Evolutionary conservation across 2,329 filamentous ascomycete species (phyloP).

Genomic region (Zymoseptoria tritici): DNA sequence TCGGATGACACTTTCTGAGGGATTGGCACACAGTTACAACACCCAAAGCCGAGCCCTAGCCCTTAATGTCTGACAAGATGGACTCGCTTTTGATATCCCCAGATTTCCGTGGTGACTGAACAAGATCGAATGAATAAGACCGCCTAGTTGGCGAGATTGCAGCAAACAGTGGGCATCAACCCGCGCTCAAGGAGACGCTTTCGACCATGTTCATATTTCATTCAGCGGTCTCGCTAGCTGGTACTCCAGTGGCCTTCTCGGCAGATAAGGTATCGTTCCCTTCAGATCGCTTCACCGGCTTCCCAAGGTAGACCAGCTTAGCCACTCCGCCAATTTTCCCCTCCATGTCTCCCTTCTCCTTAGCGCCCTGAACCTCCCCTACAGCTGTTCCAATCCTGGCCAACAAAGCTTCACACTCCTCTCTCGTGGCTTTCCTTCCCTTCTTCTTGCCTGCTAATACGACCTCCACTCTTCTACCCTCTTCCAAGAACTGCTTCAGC

Average conservation of each 20-base stretch:
- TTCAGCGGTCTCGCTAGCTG: not conserved
- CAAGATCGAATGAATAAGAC: not conserved
- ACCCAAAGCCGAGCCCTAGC: not conserved
- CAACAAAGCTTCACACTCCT: conserved; percentile 56
- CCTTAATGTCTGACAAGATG: not conserved
- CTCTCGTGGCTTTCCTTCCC: conserved; percentile 51
- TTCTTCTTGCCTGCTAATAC: conserved; percentile 60
- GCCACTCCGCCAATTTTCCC: conserved; percentile 41
- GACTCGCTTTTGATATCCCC: not conserved
- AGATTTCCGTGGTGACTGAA: too few relatives aligned
- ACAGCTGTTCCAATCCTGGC: conserved; percentile 41
- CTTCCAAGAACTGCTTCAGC: conserved; percentile 60
- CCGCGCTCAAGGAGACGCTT: not conserved
- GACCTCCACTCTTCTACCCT: conserved; percentile 70
- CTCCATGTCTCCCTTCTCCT: conserved; percentile 40
- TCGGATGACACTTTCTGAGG: not conserved
- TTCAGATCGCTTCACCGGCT: conserved; percentile 4
- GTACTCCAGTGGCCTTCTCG: not conserved
- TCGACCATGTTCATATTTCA: not conserved
- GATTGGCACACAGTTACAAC: not conserved
- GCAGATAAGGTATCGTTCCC: not conserved
- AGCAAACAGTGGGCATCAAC: not conserved
- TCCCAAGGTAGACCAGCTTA: conserved; percentile 41
- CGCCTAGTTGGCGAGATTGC: not conserved
- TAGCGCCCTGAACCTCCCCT: conserved; percentile 37